Conservation (phyloP, 164 flowering plant species). For the Berberis thunbergii region DNA sequence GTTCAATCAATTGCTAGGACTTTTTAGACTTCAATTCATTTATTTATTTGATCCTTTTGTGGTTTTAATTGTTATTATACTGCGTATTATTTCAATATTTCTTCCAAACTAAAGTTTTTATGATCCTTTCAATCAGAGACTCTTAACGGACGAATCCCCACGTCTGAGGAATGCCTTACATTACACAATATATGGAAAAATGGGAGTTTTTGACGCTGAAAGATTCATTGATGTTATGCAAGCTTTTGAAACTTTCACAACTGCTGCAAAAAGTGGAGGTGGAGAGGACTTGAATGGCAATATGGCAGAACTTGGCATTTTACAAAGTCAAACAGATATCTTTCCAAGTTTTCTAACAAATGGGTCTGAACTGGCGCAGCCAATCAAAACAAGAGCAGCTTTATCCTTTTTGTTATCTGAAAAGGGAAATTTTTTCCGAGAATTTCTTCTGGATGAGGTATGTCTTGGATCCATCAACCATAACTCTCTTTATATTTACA, state of each 20-base stretch:
- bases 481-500: too few species aligned
- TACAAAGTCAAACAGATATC: slow-evolving; percentile 33
- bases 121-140: slow-evolving; percentile 48
- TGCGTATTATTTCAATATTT: not conserved
- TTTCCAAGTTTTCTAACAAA: slow-evolving; percentile 30
- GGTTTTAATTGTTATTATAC: not conserved
- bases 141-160: slow-evolving; percentile 95
- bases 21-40: too few species aligned
- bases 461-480: not conserved
- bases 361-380: slow-evolving; percentile 33
- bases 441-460: slow-evolving; percentile 98
- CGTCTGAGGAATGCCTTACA: slow-evolving; percentile 81
- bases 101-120: not conserved
- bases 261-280: slow-evolving; percentile 99
- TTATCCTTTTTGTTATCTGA: slow-evolving; percentile 80
- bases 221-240: slow-evolving; percentile 99
- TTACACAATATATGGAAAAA: slow-evolving; percentile 92
- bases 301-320: slow-evolving; percentile 88
- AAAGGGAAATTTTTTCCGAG: slow-evolving; percentile 88
- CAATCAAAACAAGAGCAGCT: slow-evolving; percentile 81
- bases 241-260: slow-evolving; percentile 93
- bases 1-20: too few species aligned
- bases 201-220: slow-evolving; percentile 97
- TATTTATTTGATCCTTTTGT: too few species aligned
- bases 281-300: slow-evolving; percentile 72